These are phyloP conservation scores for Theobroma cacao DNA, from an alignment of 345 rosid genomes.

Conservation along the genomic window DNA sequence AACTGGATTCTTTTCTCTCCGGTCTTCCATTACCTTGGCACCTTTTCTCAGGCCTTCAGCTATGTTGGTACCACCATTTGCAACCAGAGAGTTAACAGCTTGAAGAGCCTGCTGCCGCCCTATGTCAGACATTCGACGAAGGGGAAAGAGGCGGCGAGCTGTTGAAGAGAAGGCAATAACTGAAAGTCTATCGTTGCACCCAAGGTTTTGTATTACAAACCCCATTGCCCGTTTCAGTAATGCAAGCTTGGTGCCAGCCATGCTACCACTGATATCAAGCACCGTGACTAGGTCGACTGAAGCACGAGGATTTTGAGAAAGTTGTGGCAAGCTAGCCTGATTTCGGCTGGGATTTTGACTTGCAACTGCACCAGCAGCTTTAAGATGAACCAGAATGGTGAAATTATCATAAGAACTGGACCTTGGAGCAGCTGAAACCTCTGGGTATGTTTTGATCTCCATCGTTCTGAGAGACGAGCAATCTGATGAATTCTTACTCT, in stretches of 20 bases:
- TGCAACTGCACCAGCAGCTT: conserved; percentile 50
- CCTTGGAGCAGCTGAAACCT: conserved; percentile 64
- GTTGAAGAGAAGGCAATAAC: conserved; percentile 96
- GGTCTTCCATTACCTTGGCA: conserved; percentile 82
- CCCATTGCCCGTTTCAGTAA: conserved; percentile 98
- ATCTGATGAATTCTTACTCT: conserved; percentile 29
- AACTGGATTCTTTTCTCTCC: conserved; percentile 81
- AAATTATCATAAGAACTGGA: conserved; percentile 54
- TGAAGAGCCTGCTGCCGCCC: conserved; percentile 85
- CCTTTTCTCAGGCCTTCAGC: conserved; percentile 96
- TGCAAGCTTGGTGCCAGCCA: conserved; percentile 98
- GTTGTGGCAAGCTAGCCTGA: conserved; percentile 35
- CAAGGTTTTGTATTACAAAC: conserved; percentile 94
- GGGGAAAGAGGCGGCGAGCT: conserved; percentile 85
- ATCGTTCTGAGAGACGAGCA: conserved; percentile 36
- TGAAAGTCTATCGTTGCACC: conserved; percentile 85
- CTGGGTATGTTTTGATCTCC: conserved; percentile 63
- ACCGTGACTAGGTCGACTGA: conserved; percentile 87
- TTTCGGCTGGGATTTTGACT: conserved; percentile 31
- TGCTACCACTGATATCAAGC: conserved; percentile 96
- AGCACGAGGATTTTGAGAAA: conserved; percentile 56
- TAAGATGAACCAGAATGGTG: conserved; percentile 74
- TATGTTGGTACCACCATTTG: conserved; percentile 93
- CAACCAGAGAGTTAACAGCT: conserved; percentile 86
- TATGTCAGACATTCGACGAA: conserved; percentile 68